phyloP scores from a whole-genome alignment of 73 alveolate species.

The Paramecium primaurelia region DNA sequence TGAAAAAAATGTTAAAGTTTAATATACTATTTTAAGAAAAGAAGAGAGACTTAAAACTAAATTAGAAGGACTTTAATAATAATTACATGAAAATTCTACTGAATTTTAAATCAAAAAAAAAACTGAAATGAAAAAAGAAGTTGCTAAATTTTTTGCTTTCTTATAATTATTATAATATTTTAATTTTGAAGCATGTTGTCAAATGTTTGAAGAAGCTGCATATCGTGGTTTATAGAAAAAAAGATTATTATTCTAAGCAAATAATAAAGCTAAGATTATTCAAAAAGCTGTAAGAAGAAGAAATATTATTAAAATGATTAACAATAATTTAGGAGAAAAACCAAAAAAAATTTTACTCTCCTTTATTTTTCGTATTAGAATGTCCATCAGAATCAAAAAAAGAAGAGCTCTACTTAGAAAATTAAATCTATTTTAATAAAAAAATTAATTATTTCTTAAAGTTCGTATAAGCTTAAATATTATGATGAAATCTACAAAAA shows the following conservation, averaged over 20 bases:
- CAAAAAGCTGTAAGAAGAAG: constrained; percentile 13
- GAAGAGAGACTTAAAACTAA: neutral
- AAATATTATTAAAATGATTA: neutral
- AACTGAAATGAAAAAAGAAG: neutral
- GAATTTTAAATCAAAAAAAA: neutral
- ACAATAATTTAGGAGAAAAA: neutral
- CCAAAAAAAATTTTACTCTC: neutral
- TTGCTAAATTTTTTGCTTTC: neutral
- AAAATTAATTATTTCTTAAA: neutral
- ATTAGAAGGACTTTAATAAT: neutral
- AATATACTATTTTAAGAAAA: neutral
- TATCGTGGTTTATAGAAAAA: neutral
- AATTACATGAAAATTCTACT: neutral
- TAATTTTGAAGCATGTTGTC: neutral
- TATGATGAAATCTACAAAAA: neutral
- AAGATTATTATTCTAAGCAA: neutral
- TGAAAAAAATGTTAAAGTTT: neutral
- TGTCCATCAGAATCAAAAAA: neutral
- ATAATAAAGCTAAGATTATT: constrained; percentile 3
- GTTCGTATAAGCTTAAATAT: neutral
- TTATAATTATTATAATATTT: neutral
- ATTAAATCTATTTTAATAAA: neutral
- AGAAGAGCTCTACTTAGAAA: neutral
- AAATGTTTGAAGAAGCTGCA: constrained; percentile 10
- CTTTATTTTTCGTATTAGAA: neutral